These are phyloP conservation scores for Saccharomycopsis malanga DNA, from an alignment of 805 yeast genomes.

Conservation along the genomic window DNA sequence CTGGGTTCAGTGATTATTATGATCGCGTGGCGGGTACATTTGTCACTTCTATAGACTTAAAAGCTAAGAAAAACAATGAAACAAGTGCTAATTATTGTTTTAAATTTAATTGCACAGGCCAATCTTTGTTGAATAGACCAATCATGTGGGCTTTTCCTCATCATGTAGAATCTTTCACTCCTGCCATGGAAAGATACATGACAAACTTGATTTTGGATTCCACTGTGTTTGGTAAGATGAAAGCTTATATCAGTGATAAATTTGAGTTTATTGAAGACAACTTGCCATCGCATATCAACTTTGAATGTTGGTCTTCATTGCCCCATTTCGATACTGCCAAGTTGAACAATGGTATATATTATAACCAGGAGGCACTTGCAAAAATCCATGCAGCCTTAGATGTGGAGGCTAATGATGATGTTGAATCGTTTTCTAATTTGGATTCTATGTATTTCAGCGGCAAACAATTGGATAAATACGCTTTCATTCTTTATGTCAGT, in stretches of 20 bases:
- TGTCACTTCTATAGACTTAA: constrained; percentile 41
- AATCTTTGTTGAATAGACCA: constrained; percentile 39
- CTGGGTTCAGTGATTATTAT: constrained; percentile 43
- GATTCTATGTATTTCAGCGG: constrained; percentile 92
- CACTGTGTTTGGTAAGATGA: constrained; percentile 46
- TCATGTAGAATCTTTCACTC: constrained; percentile 36
- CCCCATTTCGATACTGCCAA: constrained; percentile 26
- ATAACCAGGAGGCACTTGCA: constrained; percentile 32
- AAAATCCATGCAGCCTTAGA: constrained; percentile 42
- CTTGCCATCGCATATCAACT: constrained; percentile 37
- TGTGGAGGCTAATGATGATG: constrained; percentile 49
- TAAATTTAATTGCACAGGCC: constrained; percentile 43
- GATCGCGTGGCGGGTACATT: constrained; percentile 68
- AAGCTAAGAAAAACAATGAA: constrained; percentile 46
- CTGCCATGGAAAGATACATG: constrained; percentile 26
- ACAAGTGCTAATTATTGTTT: constrained; percentile 41
- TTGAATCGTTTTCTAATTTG: constrained; percentile 49
- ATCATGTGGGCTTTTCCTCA: constrained; percentile 50
- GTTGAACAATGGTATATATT: constrained; percentile 33
- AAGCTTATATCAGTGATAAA: constrained; percentile 36
- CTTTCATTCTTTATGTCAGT: constrained; percentile 71
- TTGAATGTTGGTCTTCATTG: constrained; percentile 54
- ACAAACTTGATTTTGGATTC: constrained; percentile 41
- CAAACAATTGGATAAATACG: constrained; percentile 82
- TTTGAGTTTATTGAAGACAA: constrained; percentile 37